Percentiles rank a stretch among this genome's conserved stretches.
phyloP scores from a whole-genome alignment of 306 rosid species.

The Begonia fuchsioides region DNA sequence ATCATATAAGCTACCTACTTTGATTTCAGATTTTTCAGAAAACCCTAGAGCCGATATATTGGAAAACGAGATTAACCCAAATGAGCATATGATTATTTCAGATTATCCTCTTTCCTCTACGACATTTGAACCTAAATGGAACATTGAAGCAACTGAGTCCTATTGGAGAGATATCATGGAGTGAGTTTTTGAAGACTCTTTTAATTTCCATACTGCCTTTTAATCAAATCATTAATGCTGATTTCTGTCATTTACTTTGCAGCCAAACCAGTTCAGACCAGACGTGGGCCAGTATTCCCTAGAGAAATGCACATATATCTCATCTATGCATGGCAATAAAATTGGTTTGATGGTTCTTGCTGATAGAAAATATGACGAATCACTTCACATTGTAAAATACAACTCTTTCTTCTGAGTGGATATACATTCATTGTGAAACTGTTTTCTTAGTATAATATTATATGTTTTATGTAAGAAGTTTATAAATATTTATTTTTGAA shows the following conservation, averaged over 20 bases:
- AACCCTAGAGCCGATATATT: slow-evolving; percentile 9
- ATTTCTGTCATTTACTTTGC: background rate
- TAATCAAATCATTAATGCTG: no score
- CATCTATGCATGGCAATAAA: no score
- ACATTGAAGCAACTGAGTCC: slow-evolving; percentile 22
- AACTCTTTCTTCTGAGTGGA: no score
- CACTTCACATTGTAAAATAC: no score
- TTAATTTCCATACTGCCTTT: background rate
- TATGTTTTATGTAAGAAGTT: no score
- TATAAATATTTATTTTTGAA: no score
- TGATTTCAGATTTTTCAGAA: slow-evolving; percentile 32
- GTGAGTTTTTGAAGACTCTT: slow-evolving; percentile 7
- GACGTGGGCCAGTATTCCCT: slow-evolving; percentile 8
- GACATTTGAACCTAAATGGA: slow-evolving; percentile 29
- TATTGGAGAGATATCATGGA: slow-evolving; percentile 42
- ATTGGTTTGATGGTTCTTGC: no score
- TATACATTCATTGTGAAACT: no score
- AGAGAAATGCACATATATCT: no score
- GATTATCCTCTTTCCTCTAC: slow-evolving; percentile 10
- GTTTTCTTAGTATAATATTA: no score
- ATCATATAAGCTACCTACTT: slow-evolving; percentile 24
- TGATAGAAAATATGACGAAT: no score
- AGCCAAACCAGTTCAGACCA: slow-evolving; percentile 14
- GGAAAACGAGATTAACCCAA: no score
- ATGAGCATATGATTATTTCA: slow-evolving; percentile 10